A percentile compares a stretch with the other conserved stretches of the same genome.
These are phyloP conservation scores for Gossypium lobatum DNA, from an alignment of 441 rosid genomes.

Conservation along the genomic window DNA sequence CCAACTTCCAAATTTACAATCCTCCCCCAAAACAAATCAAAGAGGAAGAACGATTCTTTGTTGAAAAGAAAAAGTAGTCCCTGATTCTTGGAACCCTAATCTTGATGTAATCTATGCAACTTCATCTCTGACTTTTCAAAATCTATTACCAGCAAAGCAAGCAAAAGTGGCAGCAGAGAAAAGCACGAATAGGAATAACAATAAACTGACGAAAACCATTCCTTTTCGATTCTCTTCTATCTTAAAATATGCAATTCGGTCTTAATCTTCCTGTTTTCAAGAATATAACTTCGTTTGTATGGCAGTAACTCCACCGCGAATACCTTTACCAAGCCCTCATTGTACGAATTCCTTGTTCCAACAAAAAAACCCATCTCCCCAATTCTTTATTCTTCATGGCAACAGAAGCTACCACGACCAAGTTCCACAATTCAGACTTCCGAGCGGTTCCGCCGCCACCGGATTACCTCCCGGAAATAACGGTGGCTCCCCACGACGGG, in stretches of 20 bases:
- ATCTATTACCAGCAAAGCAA: neutral
- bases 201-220: neutral
- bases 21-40: neutral
- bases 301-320: neutral
- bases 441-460: slow-evolving; percentile 35
- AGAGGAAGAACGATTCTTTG: neutral
- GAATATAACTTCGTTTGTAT: neutral
- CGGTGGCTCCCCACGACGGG: slow-evolving; percentile 46
- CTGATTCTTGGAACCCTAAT: slow-evolving; percentile 15
- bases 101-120: neutral
- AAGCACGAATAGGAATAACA: neutral
- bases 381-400: slow-evolving; percentile 39
- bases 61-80: neutral
- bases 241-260: neutral
- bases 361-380: neutral
- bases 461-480: slow-evolving; percentile 34
- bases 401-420: slow-evolving; percentile 61
- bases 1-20: neutral
- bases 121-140: neutral
- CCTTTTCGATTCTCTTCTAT: neutral
- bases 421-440: slow-evolving; percentile 62
- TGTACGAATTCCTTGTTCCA: neutral
- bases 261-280: neutral
- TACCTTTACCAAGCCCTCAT: neutral
- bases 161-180: neutral